Conservation (phyloP, 306 rosid genomes). For the Prinsepia uniflora region DNA sequence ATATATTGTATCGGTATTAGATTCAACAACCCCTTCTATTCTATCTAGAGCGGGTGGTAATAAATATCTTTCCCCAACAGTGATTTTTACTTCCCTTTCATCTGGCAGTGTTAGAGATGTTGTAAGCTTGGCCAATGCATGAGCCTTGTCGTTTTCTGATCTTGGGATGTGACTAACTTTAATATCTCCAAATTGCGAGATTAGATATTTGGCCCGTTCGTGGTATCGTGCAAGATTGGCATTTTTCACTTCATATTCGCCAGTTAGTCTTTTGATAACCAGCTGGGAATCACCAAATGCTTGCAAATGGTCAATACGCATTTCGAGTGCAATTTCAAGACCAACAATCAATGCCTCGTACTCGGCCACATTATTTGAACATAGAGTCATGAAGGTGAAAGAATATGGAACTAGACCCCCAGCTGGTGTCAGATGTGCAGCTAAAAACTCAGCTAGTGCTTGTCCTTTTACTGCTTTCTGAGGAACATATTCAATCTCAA, state of each 20-base stretch:
- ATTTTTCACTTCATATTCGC: neutral
- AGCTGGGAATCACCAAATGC: neutral
- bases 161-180: too few species aligned
- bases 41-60: neutral
- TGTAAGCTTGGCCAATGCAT: neutral
- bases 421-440: neutral
- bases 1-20: neutral
- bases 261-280: neutral
- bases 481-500: neutral
- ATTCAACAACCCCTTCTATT: neutral
- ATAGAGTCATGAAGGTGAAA: neutral
- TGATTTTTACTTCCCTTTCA: neutral
- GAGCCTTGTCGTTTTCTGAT: neutral
- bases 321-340: neutral
- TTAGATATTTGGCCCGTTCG: neutral
- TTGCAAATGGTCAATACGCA: neutral
- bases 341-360: neutral
- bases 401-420: neutral
- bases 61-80: neutral
- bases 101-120: neutral
- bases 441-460: neutral
- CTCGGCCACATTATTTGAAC: neutral
- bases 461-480: neutral
- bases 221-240: too few species aligned
- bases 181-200: too few species aligned